Conservation (phyloP, 1,284 basidiomycete species). For the Bjerkandera adusta region DNA sequence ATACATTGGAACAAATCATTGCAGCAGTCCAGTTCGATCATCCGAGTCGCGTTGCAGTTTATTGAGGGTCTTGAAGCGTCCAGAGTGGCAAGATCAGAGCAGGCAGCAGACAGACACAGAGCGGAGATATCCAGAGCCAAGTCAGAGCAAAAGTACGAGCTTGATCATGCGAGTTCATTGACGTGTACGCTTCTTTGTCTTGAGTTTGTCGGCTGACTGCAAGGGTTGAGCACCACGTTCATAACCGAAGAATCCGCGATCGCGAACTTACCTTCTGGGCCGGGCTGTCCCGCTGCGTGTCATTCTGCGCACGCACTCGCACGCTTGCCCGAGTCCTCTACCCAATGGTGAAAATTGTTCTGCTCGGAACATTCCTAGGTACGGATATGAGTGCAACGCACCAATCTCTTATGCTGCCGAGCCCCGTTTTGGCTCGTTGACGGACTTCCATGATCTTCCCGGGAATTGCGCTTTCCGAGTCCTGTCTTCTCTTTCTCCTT, state of each 20-base stretch:
- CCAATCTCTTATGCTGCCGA: slow-evolving; percentile 7
- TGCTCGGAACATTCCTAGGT: neutral
- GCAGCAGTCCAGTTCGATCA: too few species aligned
- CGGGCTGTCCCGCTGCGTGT: neutral
- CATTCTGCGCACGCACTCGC: slow-evolving; percentile 1
- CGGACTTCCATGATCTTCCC: slow-evolving; percentile 6
- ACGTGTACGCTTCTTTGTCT: too few species aligned
- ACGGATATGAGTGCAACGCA: neutral
- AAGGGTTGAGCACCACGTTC: too few species aligned
- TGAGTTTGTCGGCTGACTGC: too few species aligned
- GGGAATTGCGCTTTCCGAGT: slow-evolving; percentile 14
- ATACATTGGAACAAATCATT: too few species aligned
- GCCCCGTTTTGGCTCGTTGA: slow-evolving; percentile 4
- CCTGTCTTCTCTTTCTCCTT: slow-evolving; percentile 17
- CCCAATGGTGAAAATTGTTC: neutral
- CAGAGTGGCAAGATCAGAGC: neutral
- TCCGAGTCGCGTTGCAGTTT: too few species aligned
- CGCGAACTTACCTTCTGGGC: slow-evolving; percentile 4
- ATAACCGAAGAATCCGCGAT: neutral
- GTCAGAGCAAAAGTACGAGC: neutral
- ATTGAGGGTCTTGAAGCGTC: neutral
- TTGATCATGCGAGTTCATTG: too few species aligned
- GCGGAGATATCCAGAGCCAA: neutral
- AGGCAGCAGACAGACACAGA: neutral
- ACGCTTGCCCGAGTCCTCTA: slow-evolving; percentile 5